Evolutionary conservation across 306 rosid genomes (phyloP).

Genomic region (Begonia masoniana): DNA sequence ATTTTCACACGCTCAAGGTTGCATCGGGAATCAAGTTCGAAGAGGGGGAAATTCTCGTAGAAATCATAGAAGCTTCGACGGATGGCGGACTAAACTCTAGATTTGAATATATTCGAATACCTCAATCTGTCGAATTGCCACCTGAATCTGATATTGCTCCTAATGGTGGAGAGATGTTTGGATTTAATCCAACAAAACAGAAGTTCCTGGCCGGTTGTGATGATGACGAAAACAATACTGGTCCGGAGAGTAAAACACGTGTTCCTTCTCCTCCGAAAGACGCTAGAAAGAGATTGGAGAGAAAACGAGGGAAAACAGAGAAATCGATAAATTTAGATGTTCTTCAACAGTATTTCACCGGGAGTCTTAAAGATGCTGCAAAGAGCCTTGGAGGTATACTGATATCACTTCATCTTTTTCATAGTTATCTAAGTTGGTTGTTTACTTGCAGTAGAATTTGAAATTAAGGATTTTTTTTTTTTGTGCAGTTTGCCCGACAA

Average conservation of each 20-base stretch:
- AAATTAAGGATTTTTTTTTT: not conserved
- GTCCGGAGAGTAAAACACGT: slow-evolving; percentile 15
- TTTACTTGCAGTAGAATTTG: not conserved
- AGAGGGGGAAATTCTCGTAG: slow-evolving; percentile 27
- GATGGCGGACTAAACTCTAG: slow-evolving; percentile 27
- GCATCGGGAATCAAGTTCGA: slow-evolving; percentile 48
- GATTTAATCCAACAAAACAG: slow-evolving; percentile 19
- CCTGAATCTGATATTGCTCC: slow-evolving; percentile 20
- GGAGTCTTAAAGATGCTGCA: slow-evolving; percentile 84
- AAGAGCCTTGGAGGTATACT: slow-evolving; percentile 73
- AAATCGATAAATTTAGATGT: slow-evolving; percentile 63
- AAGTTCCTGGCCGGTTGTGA: slow-evolving; percentile 10
- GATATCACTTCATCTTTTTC: not conserved
- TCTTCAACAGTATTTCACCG: slow-evolving; percentile 58
- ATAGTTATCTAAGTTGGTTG: not conserved
- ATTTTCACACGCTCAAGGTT: slow-evolving; percentile 51
- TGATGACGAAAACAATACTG: slow-evolving; percentile 18
- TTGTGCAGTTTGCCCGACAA: slow-evolving; percentile 70
- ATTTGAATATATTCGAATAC: slow-evolving; percentile 29
- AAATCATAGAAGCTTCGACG: slow-evolving; percentile 35
- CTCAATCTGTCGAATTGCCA: slow-evolving; percentile 16
- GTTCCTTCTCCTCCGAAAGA: slow-evolving; percentile 22
- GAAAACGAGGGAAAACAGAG: slow-evolving; percentile 78
- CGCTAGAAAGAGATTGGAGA: slow-evolving; percentile 32
- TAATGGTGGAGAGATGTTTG: slow-evolving; percentile 25